Percentiles rank a stretch among this genome's conserved stretches.
These are phyloP conservation scores for Chionographis japonica DNA, from an alignment of 106 monocot species.

Conservation along the genomic window DNA sequence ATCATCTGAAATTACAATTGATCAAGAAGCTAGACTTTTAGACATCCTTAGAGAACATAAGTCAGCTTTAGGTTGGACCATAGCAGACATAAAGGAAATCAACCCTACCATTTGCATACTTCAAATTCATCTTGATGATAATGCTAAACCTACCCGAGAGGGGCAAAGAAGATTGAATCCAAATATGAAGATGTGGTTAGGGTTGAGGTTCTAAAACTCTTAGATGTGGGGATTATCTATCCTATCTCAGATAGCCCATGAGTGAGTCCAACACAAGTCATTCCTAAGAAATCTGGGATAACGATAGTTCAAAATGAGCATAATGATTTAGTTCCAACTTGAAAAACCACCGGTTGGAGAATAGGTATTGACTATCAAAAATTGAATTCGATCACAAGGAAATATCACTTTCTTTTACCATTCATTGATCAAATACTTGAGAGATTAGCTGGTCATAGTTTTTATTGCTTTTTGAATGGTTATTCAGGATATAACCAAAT, in stretches of 20 bases:
- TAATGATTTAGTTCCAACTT: too few species aligned
- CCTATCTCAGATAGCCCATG: background rate
- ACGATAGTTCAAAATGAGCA: background rate
- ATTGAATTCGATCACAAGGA: too few species aligned
- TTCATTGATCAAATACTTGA: too few species aligned
- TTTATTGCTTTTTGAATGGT: too few species aligned
- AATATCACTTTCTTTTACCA: too few species aligned
- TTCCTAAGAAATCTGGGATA: background rate
- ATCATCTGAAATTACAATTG: too few species aligned
- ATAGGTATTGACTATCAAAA: too few species aligned
- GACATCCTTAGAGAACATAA: background rate
- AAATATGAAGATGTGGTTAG: background rate
- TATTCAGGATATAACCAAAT: too few species aligned
- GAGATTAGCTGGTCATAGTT: too few species aligned
- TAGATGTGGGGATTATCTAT: background rate
- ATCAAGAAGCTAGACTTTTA: too few species aligned
- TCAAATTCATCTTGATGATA: background rate
- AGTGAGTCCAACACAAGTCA: background rate
- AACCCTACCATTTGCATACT: background rate
- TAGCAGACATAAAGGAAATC: background rate
- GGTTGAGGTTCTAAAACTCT: background rate
- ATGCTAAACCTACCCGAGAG: background rate
- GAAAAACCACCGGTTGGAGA: too few species aligned
- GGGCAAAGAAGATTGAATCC: background rate
- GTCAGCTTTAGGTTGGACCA: background rate